Conservation (phyloP, 2,329 filamentous ascomycete species). For the Achaetomium macrosporum region DNA sequence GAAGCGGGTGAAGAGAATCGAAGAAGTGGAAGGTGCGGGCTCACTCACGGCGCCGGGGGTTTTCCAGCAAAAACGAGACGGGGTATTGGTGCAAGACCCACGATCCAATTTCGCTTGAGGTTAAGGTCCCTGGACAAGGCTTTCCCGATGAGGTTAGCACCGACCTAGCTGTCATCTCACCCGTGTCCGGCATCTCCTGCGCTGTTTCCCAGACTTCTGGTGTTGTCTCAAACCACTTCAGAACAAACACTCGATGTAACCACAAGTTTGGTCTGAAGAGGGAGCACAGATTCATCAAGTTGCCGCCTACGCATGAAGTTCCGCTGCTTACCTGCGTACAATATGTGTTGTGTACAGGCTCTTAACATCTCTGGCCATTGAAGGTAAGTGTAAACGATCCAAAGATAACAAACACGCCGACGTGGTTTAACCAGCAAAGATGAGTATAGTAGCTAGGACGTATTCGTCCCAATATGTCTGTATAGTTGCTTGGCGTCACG, state of each 20-base stretch:
- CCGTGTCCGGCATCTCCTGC: conserved; percentile 8
- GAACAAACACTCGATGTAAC: background rate
- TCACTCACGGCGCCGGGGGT: conserved; percentile 1
- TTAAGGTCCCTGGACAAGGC: conserved; percentile 14
- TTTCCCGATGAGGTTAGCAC: conserved; percentile 21
- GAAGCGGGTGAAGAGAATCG: conserved; percentile 18
- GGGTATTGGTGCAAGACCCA: conserved; percentile 22
- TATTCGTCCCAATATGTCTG: too few relatives aligned
- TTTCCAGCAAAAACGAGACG: conserved; percentile 14
- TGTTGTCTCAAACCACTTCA: background rate
- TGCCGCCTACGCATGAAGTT: too few relatives aligned
- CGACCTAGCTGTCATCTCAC: background rate
- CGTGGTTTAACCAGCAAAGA: too few relatives aligned
- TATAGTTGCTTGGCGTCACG: too few relatives aligned
- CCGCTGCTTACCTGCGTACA: too few relatives aligned
- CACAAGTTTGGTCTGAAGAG: background rate
- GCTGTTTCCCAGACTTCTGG: background rate
- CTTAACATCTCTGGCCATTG: too few relatives aligned
- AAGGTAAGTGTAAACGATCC: too few relatives aligned
- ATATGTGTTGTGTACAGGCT: too few relatives aligned
- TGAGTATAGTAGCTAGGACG: too few relatives aligned
- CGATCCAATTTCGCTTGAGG: conserved; percentile 26
- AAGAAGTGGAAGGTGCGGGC: conserved; percentile 14
- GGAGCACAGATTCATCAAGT: background rate
- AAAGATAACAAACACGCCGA: too few relatives aligned